These are phyloP conservation scores for Pleurotus djamor DNA, from an alignment of 768 basidiomycete species.

Conservation along the genomic window DNA sequence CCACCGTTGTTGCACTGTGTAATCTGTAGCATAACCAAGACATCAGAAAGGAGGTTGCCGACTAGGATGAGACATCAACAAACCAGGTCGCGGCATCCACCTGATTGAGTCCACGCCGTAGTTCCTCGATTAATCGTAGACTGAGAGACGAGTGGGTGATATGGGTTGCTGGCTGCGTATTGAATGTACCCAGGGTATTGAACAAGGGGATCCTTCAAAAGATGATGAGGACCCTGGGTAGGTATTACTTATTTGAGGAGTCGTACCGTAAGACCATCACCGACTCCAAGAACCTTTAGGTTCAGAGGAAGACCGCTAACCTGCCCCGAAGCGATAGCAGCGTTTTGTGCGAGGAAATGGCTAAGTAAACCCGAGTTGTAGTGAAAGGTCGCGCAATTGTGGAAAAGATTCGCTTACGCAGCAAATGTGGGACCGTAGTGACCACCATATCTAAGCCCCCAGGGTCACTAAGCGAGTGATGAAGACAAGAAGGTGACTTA, in stretches of 20 bases:
- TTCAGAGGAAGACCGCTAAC: slow-evolving; percentile 48
- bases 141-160: slow-evolving; percentile 48
- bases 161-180: slow-evolving; percentile 56
- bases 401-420: slow-evolving; percentile 25
- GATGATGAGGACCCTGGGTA: too few relatives aligned
- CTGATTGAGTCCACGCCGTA: slow-evolving; percentile 34
- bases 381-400: neutral
- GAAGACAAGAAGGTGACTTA: slow-evolving; percentile 16
- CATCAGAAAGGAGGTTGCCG: too few relatives aligned
- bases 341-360: slow-evolving; percentile 58
- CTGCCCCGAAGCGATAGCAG: slow-evolving; percentile 46
- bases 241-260: neutral
- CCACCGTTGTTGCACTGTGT: slow-evolving; percentile 45
- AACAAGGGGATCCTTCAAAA: slow-evolving; percentile 32
- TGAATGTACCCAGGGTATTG: slow-evolving; percentile 60
- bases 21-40: too few relatives aligned
- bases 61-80: neutral
- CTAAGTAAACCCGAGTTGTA: slow-evolving; percentile 15
- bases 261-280: slow-evolving; percentile 58
- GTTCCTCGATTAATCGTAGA: slow-evolving; percentile 40
- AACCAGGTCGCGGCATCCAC: slow-evolving; percentile 52
- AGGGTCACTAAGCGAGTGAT: neutral
- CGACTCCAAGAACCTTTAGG: slow-evolving; percentile 61
- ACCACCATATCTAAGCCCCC: slow-evolving; percentile 53
- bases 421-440: slow-evolving; percentile 73